Conservation (phyloP, 768 basidiomycete species). For the Naganishia kalamii region DNA sequence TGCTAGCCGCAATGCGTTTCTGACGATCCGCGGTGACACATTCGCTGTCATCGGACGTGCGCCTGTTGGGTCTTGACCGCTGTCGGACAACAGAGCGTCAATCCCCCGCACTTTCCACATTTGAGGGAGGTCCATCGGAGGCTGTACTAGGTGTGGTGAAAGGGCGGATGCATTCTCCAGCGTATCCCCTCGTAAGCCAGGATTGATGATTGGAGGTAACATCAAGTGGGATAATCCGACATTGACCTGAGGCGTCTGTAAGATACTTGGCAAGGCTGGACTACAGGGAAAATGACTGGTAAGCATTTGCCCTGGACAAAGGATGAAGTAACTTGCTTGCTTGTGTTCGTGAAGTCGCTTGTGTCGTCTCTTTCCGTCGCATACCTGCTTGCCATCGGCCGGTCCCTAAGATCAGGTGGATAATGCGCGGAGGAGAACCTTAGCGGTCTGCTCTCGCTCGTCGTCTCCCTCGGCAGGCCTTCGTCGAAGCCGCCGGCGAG, state of each 20-base stretch:
- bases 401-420: too few species aligned
- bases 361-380: too few species aligned
- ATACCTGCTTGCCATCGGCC: too few species aligned
- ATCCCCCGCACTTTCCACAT: not conserved
- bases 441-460: too few species aligned
- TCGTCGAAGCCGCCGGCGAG: too few species aligned
- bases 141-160: constrained; percentile 1
- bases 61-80: not conserved
- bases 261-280: not conserved
- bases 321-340: too few species aligned
- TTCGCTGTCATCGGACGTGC: not conserved
- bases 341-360: too few species aligned
- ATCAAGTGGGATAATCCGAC: not conserved
- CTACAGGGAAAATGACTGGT: not conserved
- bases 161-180: not conserved
- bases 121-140: not conserved
- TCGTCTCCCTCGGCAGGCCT: too few species aligned
- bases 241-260: not conserved
- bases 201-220: not conserved
- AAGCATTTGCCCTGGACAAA: too few species aligned
- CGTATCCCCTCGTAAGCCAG: not conserved
- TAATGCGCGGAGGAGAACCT: too few species aligned
- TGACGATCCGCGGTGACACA: not conserved
- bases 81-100: not conserved
- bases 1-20: not conserved